Conservation (phyloP, 306 rosid genomes). For the Arachis hypogaea region DNA sequence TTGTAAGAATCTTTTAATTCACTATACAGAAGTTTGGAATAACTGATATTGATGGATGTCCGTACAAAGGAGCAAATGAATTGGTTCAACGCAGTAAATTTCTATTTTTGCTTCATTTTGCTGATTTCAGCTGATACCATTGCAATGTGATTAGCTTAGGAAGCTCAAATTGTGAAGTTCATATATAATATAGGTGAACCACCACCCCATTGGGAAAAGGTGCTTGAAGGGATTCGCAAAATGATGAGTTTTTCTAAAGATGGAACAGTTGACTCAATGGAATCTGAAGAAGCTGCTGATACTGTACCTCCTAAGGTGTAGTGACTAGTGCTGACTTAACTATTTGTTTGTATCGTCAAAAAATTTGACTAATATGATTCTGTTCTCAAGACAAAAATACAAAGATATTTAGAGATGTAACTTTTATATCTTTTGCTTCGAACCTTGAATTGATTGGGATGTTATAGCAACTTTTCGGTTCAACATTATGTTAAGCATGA, state of each 20-base stretch:
- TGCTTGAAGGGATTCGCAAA: constrained; percentile 75
- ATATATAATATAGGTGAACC: constrained; percentile 53
- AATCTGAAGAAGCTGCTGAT: constrained; percentile 61
- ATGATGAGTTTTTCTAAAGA: constrained; percentile 63
- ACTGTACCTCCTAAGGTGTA: constrained; percentile 74
- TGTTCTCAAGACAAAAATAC: no score
- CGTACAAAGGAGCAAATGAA: constrained; percentile 45
- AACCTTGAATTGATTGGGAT: constrained; percentile 1
- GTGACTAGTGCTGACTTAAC: no score
- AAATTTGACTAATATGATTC: no score
- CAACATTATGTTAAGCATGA: constrained; percentile 16
- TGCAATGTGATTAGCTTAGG: constrained; percentile 9
- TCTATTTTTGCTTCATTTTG: background rate
- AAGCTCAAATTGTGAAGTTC: constrained; percentile 21
- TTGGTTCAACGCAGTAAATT: constrained; percentile 50
- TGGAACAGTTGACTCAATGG: constrained; percentile 69
- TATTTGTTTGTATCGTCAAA: no score
- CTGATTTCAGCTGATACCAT: background rate
- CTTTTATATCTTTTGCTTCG: background rate
- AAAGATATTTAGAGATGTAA: no score
- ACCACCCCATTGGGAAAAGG: constrained; percentile 75
- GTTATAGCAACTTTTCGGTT: constrained; percentile 3
- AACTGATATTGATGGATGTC: constrained; percentile 66
- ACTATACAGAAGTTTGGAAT: constrained; percentile 43
- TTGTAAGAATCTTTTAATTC: background rate